Evolutionary conservation across 257 asterid genomes (phyloP).

Genomic region (Cordia subcordata): DNA sequence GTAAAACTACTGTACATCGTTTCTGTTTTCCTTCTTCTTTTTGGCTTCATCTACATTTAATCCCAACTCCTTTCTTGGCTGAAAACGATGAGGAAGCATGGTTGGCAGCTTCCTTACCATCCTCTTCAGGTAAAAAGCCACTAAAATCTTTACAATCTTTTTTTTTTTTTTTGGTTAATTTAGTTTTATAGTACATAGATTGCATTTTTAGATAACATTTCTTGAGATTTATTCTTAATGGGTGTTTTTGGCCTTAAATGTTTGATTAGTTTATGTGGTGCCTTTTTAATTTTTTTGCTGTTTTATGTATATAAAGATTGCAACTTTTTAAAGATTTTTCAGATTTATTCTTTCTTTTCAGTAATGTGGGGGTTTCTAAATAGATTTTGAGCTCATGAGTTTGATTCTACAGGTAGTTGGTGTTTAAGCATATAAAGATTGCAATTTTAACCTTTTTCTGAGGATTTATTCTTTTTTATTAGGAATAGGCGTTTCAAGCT

Average conservation of each 20-base stretch:
- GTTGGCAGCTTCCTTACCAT: conserved; percentile 99
- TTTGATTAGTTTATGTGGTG: conserved; percentile 5
- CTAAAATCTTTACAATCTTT: too few relatives aligned
- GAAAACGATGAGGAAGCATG: conserved; percentile 90
- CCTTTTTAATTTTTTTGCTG: too few relatives aligned
- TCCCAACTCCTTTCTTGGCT: conserved; percentile 29
- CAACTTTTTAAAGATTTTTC: neutral
- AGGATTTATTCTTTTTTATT: too few relatives aligned
- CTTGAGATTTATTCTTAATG: too few relatives aligned
- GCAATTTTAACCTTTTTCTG: too few relatives aligned
- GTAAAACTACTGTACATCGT: conserved; percentile 18
- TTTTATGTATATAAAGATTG: neutral
- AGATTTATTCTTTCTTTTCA: neutral
- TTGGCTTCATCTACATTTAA: conserved; percentile 15
- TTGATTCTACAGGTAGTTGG: too few relatives aligned
- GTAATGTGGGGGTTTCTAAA: neutral
- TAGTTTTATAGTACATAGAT: too few relatives aligned
- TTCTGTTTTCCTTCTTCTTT: neutral
- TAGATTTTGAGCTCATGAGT: too few relatives aligned
- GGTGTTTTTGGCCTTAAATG: conserved; percentile 1
- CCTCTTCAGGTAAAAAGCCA: conserved; percentile 99
- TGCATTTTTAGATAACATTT: too few relatives aligned
- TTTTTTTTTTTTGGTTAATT: too few relatives aligned
- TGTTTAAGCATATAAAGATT: too few relatives aligned
- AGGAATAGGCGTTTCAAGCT: too few relatives aligned